phyloP scores from a whole-genome alignment of 2,329 filamentous ascomycete genomes.

The Fusarium tupiense region DNA sequence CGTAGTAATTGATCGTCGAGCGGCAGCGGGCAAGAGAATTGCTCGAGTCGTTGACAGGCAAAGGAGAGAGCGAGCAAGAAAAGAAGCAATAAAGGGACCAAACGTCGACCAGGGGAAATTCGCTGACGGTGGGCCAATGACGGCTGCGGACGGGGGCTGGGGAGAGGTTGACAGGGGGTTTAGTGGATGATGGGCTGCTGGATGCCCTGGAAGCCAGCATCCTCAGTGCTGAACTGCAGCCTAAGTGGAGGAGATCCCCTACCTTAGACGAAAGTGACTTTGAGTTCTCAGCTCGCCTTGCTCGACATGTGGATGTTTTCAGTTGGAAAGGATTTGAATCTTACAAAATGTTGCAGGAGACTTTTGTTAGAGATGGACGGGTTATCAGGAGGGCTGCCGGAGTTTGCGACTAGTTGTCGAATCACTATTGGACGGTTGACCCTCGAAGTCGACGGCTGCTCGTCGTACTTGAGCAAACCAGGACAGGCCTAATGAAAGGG shows the following conservation, averaged over 20 bases:
- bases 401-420: slow-evolving; percentile 20
- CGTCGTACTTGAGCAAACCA: background rate
- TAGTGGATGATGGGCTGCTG: slow-evolving; percentile 27
- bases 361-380: background rate
- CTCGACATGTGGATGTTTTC: background rate
- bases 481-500: slow-evolving; percentile 1
- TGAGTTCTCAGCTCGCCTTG: slow-evolving; percentile 18
- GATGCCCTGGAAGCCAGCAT: slow-evolving; percentile 39
- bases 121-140: slow-evolving; percentile 34
- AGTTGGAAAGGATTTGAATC: background rate
- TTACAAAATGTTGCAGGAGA: background rate
- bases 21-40: slow-evolving; percentile 30
- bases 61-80: slow-evolving; percentile 27
- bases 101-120: slow-evolving; percentile 27
- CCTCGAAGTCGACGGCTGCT: background rate
- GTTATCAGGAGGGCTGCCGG: background rate
- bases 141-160: slow-evolving; percentile 12
- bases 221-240: slow-evolving; percentile 13
- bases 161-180: slow-evolving; percentile 18
- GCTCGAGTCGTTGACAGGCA: slow-evolving; percentile 38
- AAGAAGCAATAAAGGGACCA: slow-evolving; percentile 35
- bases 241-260: slow-evolving; percentile 2
- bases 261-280: background rate
- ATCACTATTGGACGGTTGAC: slow-evolving; percentile 4
- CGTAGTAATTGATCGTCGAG: slow-evolving; percentile 22